Base-by-base conservation (phyloP, 805 yeast genomes). In the Wickerhamomyces subpelliculosus region DNA sequence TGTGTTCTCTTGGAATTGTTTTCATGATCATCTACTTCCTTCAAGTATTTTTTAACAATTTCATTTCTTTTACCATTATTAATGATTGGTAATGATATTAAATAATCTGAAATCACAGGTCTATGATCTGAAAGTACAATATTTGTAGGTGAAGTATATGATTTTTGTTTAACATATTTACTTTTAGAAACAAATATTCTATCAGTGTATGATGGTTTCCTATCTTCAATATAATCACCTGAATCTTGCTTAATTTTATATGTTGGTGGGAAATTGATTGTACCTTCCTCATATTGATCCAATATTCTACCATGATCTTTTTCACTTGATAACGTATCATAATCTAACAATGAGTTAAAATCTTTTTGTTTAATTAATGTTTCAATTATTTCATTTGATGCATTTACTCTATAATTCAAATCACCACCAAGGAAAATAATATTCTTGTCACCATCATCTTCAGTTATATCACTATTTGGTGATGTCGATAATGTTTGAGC, bases 161-260 rank as follows among this genome's bases (percentile, higher is more conserved):
- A 53, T 2, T 43, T 27, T n/a, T 50, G 44, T 23, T 32, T 46
- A n/a, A 51, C 50, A 39, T 60, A 61, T 19, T 53, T 53, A 16
- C 57, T 41, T 4, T 58, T 56, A 2, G 68, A 55, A 50, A 59
- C 68, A 17, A 77, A 49, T 3, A 78, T 65, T 24, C 84, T 62
- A 43, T 78, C 84, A 0, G 83, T 76, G 50, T 77, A 78, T 1
- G 81, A 72, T 0, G 84, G 83, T 7, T 60, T 54, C 34, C 83
- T 58, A 16, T 49, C 55, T 4, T 47, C 32, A 36, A 64, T 65
- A 31, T 54, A 55, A 29, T 56, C 51, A 20, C 46, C 46, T 29
- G 50, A 43, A 25, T 37, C 33, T 24, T 47, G 37, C 33, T 35
- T 45, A 16, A 68, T 58, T 47, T 75, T 77, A 50, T 72, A 78